Percentiles rank a stretch among this genome's conserved stretches.
These are phyloP conservation scores for Vachellia collinsii DNA, from an alignment of 306 rosid species.

Conservation along the genomic window DNA sequence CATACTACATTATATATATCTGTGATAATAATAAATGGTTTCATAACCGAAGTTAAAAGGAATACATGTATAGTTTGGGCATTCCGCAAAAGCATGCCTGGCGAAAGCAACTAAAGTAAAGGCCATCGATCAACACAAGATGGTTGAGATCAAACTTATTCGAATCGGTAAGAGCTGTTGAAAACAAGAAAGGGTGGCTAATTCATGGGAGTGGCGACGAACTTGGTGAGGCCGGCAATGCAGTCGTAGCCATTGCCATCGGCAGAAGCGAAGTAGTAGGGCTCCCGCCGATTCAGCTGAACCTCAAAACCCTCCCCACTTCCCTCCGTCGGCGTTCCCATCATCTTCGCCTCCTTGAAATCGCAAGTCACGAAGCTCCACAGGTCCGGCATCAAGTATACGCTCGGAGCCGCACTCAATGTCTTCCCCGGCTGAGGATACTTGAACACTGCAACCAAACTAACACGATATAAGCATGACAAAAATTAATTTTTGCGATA, in stretches of 20 bases:
- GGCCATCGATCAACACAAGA: not conserved
- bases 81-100: not conserved
- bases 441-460: slow-evolving; percentile 53
- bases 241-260: too few species aligned
- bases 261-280: slow-evolving; percentile 49
- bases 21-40: too few species aligned
- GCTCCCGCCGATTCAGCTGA: slow-evolving; percentile 46
- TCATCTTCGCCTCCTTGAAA: slow-evolving; percentile 49
- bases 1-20: too few species aligned
- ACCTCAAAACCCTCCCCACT: slow-evolving; percentile 44
- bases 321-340: slow-evolving; percentile 32
- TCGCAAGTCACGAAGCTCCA: slow-evolving; percentile 59
- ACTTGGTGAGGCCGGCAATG: too few species aligned
- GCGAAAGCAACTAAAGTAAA: not conserved
- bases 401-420: slow-evolving; percentile 32
- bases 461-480: not conserved
- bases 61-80: too few species aligned
- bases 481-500: not conserved
- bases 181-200: too few species aligned
- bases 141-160: not conserved
- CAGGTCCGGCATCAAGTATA: slow-evolving; percentile 49
- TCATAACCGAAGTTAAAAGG: too few species aligned
- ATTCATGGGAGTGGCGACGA: too few species aligned
- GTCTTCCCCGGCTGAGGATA: slow-evolving; percentile 39
- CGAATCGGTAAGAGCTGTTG: not conserved